Conservation (phyloP, 2,329 filamentous ascomycete species). For the Cercospora zeae-maydis region DNA sequence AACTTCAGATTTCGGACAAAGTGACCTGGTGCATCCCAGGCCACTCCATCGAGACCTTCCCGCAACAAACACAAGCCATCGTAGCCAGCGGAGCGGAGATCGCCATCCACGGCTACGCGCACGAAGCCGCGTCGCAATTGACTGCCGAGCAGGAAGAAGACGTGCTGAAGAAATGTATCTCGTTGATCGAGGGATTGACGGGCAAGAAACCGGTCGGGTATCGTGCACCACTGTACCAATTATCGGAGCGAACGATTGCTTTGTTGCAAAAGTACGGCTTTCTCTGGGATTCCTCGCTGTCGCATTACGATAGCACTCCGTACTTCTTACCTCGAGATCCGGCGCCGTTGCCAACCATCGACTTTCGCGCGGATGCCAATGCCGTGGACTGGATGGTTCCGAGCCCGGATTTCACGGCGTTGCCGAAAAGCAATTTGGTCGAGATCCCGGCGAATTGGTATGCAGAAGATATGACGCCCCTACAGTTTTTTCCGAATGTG, state of each 20-base stretch:
- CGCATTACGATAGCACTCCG: constrained; percentile 50
- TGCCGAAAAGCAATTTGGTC: constrained; percentile 38
- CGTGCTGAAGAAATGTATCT: constrained; percentile 49
- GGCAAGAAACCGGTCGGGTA: constrained; percentile 50
- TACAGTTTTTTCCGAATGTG: constrained; percentile 47
- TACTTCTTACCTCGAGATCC: constrained; percentile 46
- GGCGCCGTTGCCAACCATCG: constrained; percentile 41
- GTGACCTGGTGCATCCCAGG: constrained; percentile 61
- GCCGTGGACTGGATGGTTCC: constrained; percentile 48
- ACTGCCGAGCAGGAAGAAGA: constrained; percentile 50
- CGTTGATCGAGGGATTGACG: constrained; percentile 42
- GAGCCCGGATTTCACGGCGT: constrained; percentile 33
- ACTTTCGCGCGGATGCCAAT: constrained; percentile 39
- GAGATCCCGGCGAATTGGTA: constrained; percentile 53
- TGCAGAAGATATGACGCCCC: constrained; percentile 50
- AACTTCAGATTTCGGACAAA: constrained; percentile 50
- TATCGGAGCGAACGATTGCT: constrained; percentile 48
- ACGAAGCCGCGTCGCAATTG: constrained; percentile 47
- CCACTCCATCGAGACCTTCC: constrained; percentile 58
- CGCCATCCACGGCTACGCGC: constrained; percentile 50
- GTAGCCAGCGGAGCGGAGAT: constrained; percentile 54
- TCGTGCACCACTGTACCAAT: constrained; percentile 51
- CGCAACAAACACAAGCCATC: constrained; percentile 49
- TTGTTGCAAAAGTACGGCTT: constrained; percentile 50
- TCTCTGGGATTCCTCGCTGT: constrained; percentile 52